A percentile compares a stretch with the other conserved stretches of the same genome.
These are phyloP conservation scores for Ceriops decandra DNA, from an alignment of 345 rosid species.

Conservation along the genomic window DNA sequence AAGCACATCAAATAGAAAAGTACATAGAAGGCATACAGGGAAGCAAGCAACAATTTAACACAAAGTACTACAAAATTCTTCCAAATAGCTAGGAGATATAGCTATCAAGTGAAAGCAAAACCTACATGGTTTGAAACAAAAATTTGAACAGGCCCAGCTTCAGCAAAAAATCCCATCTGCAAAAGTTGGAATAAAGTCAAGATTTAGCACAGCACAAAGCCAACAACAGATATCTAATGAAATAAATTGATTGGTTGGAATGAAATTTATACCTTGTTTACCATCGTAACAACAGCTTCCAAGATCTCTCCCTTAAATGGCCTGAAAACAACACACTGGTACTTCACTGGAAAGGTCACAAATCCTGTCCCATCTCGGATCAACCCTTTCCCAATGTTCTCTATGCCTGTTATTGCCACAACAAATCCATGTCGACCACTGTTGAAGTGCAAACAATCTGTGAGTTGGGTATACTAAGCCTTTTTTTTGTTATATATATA, in stretches of 20 bases:
- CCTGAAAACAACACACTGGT: conserved; percentile 83
- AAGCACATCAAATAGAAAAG: not conserved
- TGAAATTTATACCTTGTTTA: conserved; percentile 54
- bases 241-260: not conserved
- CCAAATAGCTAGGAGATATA: not conserved
- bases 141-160: conserved; percentile 96
- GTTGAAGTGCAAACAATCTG: conserved; percentile 11
- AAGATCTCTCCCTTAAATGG: conserved; percentile 89
- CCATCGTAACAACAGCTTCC: conserved; percentile 91
- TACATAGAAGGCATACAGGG: not conserved
- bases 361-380: conserved; percentile 88
- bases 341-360: conserved; percentile 80
- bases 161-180: conserved; percentile 97
- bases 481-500: not conserved
- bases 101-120: not conserved
- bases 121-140: conserved; percentile 94
- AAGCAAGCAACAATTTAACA: not conserved
- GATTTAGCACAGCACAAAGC: not conserved
- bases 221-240: not conserved
- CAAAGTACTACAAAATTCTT: not conserved
- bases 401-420: conserved; percentile 82
- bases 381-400: conserved; percentile 79
- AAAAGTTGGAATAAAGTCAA: not conserved
- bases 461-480: not conserved
- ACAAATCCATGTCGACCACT: conserved; percentile 93